phyloP scores from a whole-genome alignment of 305 asterid species.

The Rubia peregrina region DNA sequence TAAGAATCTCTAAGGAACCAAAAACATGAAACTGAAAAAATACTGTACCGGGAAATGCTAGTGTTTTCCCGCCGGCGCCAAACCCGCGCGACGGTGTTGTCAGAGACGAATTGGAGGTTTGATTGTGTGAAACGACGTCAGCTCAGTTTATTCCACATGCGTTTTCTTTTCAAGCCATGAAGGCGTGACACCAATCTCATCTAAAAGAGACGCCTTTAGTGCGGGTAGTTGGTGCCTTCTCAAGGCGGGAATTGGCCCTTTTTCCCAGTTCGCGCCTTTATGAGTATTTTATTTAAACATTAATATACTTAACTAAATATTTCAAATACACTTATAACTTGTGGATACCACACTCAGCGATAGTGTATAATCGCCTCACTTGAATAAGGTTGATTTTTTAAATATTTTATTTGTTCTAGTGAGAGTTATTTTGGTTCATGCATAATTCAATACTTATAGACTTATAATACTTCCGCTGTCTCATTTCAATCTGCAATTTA shows the following conservation, averaged over 20 bases:
- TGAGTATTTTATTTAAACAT: no score
- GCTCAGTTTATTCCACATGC: neutral
- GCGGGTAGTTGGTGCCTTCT: neutral
- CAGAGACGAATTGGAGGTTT: neutral
- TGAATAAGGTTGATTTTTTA: no score
- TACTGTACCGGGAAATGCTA: neutral
- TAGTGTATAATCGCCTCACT: no score
- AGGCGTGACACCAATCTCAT: neutral
- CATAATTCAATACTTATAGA: no score
- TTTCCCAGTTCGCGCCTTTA: neutral
- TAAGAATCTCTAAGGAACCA: neutral
- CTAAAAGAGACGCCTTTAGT: neutral
- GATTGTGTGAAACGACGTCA: neutral
- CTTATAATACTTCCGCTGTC: no score
- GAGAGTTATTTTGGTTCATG: no score
- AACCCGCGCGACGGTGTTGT: neutral
- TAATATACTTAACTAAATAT: no score
- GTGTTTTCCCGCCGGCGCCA: neutral
- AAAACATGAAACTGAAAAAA: neutral
- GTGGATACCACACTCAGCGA: no score
- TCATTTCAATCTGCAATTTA: no score
- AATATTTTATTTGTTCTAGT: no score
- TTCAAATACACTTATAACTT: no score
- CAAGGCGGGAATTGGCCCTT: neutral
- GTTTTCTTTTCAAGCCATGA: neutral